These are phyloP conservation scores for Protoeuglena noctilucae DNA, from an alignment of 139 green algal genomes.

Conservation along the genomic window DNA sequence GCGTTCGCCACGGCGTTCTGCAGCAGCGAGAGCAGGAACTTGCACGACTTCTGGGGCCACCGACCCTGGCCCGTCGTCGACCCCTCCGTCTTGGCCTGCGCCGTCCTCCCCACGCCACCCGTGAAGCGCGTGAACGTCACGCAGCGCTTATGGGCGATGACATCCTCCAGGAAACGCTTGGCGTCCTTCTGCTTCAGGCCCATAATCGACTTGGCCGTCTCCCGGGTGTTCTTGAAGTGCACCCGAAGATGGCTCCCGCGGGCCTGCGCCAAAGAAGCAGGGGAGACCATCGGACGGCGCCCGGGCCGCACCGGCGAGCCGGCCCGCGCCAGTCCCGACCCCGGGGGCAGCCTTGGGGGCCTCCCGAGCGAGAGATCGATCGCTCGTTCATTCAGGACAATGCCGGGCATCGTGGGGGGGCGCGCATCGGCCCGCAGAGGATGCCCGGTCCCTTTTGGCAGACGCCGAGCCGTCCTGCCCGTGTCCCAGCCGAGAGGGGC, in stretches of 20 bases:
- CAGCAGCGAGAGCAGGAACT: constrained; percentile 91
- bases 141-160: constrained; percentile 80
- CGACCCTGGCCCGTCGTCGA: constrained; percentile 74
- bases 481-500: too few species aligned
- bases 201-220: constrained; percentile 70
- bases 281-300: too few species aligned
- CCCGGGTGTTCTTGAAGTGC: constrained; percentile 96
- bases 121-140: constrained; percentile 92
- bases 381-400: too few species aligned
- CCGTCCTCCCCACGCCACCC: constrained; percentile 61
- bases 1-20: constrained; percentile 98
- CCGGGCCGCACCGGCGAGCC: too few species aligned
- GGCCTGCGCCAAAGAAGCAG: too few species aligned
- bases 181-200: constrained; percentile 72
- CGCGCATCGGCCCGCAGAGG: too few species aligned
- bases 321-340: too few species aligned
- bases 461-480: too few species aligned
- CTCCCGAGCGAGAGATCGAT: too few species aligned
- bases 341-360: too few species aligned
- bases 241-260: constrained; percentile 75
- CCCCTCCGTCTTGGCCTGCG: constrained; percentile 65
- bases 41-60: constrained; percentile 87
- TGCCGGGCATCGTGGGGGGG: too few species aligned
- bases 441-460: too few species aligned
- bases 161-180: constrained; percentile 90